Percentiles rank a stretch among this genome's conserved stretches.
Conservation (phyloP, 2,329 filamentous ascomycete species). For the Alternaria solani region DNA sequence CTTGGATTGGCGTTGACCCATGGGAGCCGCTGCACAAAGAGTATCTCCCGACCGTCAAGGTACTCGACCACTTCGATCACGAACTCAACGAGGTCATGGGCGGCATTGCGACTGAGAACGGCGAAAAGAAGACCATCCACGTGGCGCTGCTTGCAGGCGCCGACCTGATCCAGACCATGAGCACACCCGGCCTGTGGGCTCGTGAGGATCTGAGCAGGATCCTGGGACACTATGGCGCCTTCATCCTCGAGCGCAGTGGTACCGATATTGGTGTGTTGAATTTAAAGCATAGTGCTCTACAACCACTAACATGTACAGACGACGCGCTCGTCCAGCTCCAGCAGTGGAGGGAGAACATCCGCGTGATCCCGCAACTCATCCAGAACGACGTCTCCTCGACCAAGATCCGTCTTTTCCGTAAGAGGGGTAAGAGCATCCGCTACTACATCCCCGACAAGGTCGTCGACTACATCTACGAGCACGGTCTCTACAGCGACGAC, state of each 20-base stretch:
- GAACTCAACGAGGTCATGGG: constrained; percentile 84
- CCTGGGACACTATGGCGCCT: constrained; percentile 80
- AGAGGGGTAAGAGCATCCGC: constrained; percentile 52
- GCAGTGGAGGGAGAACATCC: constrained; percentile 84
- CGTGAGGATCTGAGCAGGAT: constrained; percentile 87
- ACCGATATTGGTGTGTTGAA: constrained; percentile 72
- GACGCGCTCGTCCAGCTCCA: constrained; percentile 84
- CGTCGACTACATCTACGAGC: constrained; percentile 52
- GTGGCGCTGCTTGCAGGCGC: constrained; percentile 83
- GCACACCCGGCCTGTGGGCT: constrained; percentile 74
- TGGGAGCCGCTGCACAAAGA: constrained; percentile 82
- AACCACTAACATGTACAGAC: constrained; percentile 56
- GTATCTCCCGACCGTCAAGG: constrained; percentile 88
- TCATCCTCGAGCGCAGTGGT: constrained; percentile 86
- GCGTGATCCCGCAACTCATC: constrained; percentile 87
- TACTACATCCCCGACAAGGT: constrained; percentile 53
- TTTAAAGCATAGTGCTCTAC: background rate
- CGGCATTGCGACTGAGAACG: constrained; percentile 74
- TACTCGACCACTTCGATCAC: constrained; percentile 88
- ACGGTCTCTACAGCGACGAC: constrained; percentile 50
- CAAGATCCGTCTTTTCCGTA: constrained; percentile 78
- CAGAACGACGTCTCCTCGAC: constrained; percentile 84
- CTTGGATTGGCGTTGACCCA: constrained; percentile 50
- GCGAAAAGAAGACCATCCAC: constrained; percentile 71
- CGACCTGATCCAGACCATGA: constrained; percentile 62